These are phyloP conservation scores for Catharanthus roseus DNA, from an alignment of 257 asterid genomes.

Conservation along the genomic window DNA sequence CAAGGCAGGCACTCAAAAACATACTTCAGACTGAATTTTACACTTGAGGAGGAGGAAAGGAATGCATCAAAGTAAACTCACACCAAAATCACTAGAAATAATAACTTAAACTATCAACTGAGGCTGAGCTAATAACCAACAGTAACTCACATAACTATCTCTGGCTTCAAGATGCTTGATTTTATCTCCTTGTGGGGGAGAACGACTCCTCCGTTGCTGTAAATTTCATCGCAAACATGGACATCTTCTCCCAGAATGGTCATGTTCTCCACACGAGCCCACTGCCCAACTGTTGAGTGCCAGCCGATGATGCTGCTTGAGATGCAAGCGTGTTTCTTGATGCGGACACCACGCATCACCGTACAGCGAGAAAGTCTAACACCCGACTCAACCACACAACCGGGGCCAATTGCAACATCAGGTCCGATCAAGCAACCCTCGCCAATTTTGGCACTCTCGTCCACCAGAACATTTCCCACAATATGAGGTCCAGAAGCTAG, in stretches of 20 bases:
- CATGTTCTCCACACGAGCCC: conserved; percentile 96
- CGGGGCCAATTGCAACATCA: conserved; percentile 81
- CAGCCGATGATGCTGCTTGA: conserved; percentile 83
- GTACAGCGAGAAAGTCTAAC: conserved; percentile 91
- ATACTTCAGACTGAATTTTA: conserved; percentile 12
- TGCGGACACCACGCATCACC: conserved; percentile 77
- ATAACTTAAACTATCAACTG: too few relatives aligned
- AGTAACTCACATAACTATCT: conserved; percentile 66
- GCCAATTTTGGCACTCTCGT: conserved; percentile 69
- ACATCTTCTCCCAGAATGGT: conserved; percentile 89
- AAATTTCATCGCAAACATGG: conserved; percentile 77
- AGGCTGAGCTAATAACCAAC: too few relatives aligned
- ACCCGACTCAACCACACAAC: conserved; percentile 74
- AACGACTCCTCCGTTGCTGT: conserved; percentile 82
- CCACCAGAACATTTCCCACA: conserved; percentile 69
- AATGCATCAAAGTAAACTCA: background rate
- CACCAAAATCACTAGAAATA: conserved; percentile 4
- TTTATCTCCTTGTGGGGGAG: conserved; percentile 90
- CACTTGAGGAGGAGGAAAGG: conserved; percentile 9
- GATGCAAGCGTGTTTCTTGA: conserved; percentile 73
- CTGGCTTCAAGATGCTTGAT: conserved; percentile 75
- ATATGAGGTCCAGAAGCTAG: conserved; percentile 57
- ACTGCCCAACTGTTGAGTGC: conserved; percentile 89
- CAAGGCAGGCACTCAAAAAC: background rate
- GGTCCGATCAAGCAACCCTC: conserved; percentile 92